phyloP scores from a whole-genome alignment of 176 grass and related monocot genomes.

The bread wheat (Triticum aestivum) region DNA sequence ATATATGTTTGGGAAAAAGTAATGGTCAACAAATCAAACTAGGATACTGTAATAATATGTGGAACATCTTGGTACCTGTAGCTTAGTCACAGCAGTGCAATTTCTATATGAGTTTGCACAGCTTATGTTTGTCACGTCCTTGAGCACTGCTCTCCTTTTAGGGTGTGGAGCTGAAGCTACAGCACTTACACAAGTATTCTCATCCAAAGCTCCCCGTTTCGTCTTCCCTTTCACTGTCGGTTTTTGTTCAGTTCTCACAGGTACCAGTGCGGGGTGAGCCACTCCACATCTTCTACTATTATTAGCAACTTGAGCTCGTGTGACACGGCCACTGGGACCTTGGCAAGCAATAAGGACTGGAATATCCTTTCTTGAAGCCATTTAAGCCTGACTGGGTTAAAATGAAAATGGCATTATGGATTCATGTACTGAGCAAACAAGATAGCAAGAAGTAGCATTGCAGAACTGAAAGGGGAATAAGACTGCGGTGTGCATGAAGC shows the following conservation, averaged over 20 bases:
- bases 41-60: slow-evolving; percentile 3
- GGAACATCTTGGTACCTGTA: slow-evolving; percentile 42
- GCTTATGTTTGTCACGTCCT: slow-evolving; percentile 52
- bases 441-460: slow-evolving; percentile 10
- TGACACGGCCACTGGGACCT: slow-evolving; percentile 47
- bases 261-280: slow-evolving; percentile 25
- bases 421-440: not conserved
- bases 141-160: slow-evolving; percentile 55
- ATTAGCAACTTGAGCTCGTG: slow-evolving; percentile 49
- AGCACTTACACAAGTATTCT: slow-evolving; percentile 35
- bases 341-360: slow-evolving; percentile 12
- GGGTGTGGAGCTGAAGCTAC: slow-evolving; percentile 28
- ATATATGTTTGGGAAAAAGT: not conserved
- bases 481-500: not conserved
- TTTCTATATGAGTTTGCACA: slow-evolving; percentile 28
- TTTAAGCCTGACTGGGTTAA: slow-evolving; percentile 21
- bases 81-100: slow-evolving; percentile 20
- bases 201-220: slow-evolving; percentile 54
- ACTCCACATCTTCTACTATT: slow-evolving; percentile 20
- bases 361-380: slow-evolving; percentile 59
- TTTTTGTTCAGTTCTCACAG: slow-evolving; percentile 29
- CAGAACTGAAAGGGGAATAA: not conserved
- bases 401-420: not conserved
- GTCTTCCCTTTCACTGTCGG: slow-evolving; percentile 4
- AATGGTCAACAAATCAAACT: not conserved